Conservation (phyloP, 495 filamentous ascomycete genomes). For the Tuber umbilicatum region DNA sequence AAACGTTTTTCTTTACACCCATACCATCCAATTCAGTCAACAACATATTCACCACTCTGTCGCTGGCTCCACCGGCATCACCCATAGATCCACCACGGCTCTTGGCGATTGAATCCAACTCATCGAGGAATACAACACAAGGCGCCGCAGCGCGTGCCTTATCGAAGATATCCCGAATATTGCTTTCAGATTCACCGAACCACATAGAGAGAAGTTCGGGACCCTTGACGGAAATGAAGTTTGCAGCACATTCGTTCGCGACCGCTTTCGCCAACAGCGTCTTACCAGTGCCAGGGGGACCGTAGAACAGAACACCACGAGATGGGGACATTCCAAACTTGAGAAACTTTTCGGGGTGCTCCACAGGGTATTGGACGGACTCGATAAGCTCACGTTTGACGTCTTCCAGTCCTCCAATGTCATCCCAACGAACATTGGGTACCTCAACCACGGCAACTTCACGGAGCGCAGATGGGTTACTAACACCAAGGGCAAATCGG, state of each 20-base stretch:
- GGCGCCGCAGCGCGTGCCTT: slow-evolving; percentile 97
- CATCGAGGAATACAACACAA: slow-evolving; percentile 98
- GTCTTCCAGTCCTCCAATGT: slow-evolving; percentile 94
- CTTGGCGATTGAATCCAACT: slow-evolving; percentile 98
- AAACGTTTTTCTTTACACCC: slow-evolving; percentile 99
- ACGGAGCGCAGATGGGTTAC: slow-evolving; percentile 96
- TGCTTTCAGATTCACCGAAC: slow-evolving; percentile 99
- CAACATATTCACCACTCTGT: slow-evolving; percentile 99
- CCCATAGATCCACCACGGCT: slow-evolving; percentile 95
- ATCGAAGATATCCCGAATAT: slow-evolving; percentile 99
- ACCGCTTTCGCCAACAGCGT: slow-evolving; percentile 98
- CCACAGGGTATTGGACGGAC: slow-evolving; percentile 97
- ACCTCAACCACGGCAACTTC: slow-evolving; percentile 99
- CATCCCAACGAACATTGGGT: slow-evolving; percentile 98
- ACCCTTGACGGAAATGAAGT: slow-evolving; percentile 99
- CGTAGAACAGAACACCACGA: slow-evolving; percentile 97
- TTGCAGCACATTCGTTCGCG: slow-evolving; percentile 97
- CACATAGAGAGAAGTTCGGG: slow-evolving; percentile 98
- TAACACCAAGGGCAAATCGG: slow-evolving; percentile 93
- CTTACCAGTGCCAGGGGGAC: slow-evolving; percentile 99
- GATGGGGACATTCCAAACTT: slow-evolving; percentile 98
- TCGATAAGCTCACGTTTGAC: slow-evolving; percentile 99
- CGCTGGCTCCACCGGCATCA: slow-evolving; percentile 95
- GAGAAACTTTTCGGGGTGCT: slow-evolving; percentile 99
- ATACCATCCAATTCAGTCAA: slow-evolving; percentile 58